A percentile compares a stretch with the other conserved stretches of the same genome.
Conservation (phyloP, 257 asterid genomes). For the Capsicum chinense region DNA sequence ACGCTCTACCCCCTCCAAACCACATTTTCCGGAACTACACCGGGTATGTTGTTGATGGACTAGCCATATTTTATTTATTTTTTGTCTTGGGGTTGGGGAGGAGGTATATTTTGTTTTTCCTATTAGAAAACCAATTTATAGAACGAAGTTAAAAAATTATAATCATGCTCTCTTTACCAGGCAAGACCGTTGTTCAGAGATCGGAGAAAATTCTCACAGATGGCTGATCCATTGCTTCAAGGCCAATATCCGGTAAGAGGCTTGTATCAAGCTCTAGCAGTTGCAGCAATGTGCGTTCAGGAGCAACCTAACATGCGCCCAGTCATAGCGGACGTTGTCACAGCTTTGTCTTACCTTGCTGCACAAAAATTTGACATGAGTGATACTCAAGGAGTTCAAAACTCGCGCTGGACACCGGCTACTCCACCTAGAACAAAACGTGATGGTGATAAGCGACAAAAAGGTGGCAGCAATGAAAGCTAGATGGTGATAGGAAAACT, state of each 20-base stretch:
- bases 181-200: no score
- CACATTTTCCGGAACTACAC: no score
- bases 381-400: slow-evolving; percentile 39
- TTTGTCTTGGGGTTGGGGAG: background rate
- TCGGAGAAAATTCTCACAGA: no score
- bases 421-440: slow-evolving; percentile 64
- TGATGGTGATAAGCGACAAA: slow-evolving; percentile 47
- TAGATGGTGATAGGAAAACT: background rate
- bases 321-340: no score
- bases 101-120: background rate
- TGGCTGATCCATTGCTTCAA: no score
- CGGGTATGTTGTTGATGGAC: background rate
- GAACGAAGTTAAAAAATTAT: background rate
- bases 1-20: no score
- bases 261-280: no score
- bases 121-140: background rate
- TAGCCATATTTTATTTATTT: background rate
- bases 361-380: no score
- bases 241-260: no score
- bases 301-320: no score
- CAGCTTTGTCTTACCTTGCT: no score
- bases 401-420: slow-evolving; percentile 48
- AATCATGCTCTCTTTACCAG: slow-evolving; percentile 31
- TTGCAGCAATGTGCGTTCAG: no score
- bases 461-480: slow-evolving; percentile 29